Base-by-base conservation (phyloP, 2,329 filamentous ascomycete species). In the Claviceps sp. region DNA sequence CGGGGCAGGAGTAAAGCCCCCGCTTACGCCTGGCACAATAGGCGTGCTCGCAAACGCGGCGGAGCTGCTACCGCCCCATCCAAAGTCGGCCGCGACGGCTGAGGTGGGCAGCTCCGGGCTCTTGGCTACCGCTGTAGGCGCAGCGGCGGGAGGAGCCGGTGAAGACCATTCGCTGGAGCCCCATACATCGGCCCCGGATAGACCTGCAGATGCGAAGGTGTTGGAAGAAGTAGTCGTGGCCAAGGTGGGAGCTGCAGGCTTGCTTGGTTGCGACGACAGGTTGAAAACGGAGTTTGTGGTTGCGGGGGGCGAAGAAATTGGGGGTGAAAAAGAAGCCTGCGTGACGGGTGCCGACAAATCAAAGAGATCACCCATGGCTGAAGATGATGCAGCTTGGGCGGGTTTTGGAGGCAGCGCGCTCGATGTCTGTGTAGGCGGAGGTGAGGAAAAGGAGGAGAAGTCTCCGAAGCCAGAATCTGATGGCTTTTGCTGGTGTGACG, bases 101-200 rank as follows among this genome's bases (percentile, higher is more conserved):
- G 67, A 60, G 59, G 68, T 72, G 47, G 61, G 55, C 48, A 61
- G 54, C 48, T 76, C 71, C 6, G 81, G 79, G 55, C 75, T 82
- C 82, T 85, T 90, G 18, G 56, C 47, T 13, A 41, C 47, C 8
- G 55, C 46, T 6, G 59, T 45, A 16, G 56, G 66, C 1, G 77
- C 72, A 9, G 78, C 48, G 14, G 58, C 50, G 9, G 57, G 48
- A 11, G 59, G 48, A 8, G 59, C 52, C 14, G 57, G 67, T 2
- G 77, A 72, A 6, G 78, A 75, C 93, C 93, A 98, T 3, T 87
- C 90, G 66, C 91, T 88, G 54, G 78, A 78, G 46, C 89, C 89
- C 89, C 89, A 96, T 0, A 90, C 84, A 62, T 95, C 88, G 53
- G 85, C 70, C 50, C 70, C 69, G 2, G 70, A 72, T 54, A 73